These are phyloP conservation scores for Saccharomyces hybrid DNA, from an alignment of 1,139 yeast genomes.

Conservation along the genomic window DNA sequence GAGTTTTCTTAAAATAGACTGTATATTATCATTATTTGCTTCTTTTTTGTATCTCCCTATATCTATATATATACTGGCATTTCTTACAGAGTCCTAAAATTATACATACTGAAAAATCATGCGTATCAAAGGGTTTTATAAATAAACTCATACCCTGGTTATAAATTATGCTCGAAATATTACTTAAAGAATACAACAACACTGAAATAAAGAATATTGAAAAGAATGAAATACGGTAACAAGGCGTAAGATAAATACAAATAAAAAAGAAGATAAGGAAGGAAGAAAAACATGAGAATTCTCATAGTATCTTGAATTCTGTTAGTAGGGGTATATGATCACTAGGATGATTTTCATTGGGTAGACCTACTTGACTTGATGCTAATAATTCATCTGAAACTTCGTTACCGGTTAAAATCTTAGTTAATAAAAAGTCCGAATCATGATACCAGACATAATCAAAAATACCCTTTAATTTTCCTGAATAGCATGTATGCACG, in stretches of 20 bases:
- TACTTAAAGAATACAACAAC: neutral
- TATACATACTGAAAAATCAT: neutral
- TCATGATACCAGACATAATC: slow-evolving; percentile 53
- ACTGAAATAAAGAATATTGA: neutral
- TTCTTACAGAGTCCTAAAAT: neutral
- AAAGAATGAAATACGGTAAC: slow-evolving; percentile 1
- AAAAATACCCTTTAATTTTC: slow-evolving; percentile 42
- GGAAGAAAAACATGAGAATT: too few species aligned
- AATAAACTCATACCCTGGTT: neutral
- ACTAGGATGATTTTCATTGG: slow-evolving; percentile 83
- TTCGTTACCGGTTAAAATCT: slow-evolving; percentile 70
- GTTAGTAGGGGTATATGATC: slow-evolving; percentile 85
- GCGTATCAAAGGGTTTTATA: neutral
- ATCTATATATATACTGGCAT: slow-evolving; percentile 2
- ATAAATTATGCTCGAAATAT: neutral
- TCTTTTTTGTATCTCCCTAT: slow-evolving; percentile 3
- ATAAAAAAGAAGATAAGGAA: too few species aligned
- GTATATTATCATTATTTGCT: neutral
- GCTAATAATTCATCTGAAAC: slow-evolving; percentile 45
- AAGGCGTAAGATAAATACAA: neutral
- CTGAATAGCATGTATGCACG: slow-evolving; percentile 44
- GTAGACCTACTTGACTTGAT: slow-evolving; percentile 69
- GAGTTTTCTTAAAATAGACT: neutral
- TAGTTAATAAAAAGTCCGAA: slow-evolving; percentile 32
- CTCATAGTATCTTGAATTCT: slow-evolving; percentile 47